Conservation (phyloP, 352 stramenopile genomes). For the Phytophthora pistaciae region DNA sequence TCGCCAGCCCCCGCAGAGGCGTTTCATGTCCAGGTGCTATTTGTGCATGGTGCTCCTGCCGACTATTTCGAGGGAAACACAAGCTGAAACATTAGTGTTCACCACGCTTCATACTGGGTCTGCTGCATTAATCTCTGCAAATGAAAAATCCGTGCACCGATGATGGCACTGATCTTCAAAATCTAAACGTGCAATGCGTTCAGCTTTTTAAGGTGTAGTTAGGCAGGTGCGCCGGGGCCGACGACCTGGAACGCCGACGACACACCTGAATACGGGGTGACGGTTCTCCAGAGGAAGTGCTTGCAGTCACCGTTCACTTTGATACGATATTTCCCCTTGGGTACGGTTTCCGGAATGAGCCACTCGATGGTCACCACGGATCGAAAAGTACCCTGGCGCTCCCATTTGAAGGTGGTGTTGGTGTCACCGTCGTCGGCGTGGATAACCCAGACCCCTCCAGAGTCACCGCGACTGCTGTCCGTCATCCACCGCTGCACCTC, state of each 20-base stretch:
- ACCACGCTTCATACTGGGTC: not conserved
- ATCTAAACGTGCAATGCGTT: not conserved
- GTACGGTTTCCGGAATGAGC: conserved; percentile 59
- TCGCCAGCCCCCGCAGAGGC: not conserved
- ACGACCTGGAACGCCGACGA: conserved; percentile 68
- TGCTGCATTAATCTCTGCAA: not conserved
- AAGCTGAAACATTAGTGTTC: not conserved
- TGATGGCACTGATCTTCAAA: not conserved
- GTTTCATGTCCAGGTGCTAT: conserved; percentile 2
- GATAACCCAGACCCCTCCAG: conserved; percentile 73
- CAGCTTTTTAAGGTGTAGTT: not conserved
- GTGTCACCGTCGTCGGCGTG: conserved; percentile 77
- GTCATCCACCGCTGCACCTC: conserved; percentile 79
- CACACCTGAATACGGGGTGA: conserved; percentile 62
- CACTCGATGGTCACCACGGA: conserved; percentile 81
- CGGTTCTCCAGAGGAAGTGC: conserved; percentile 57
- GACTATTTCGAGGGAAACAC: not conserved
- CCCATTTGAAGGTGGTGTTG: conserved; percentile 84
- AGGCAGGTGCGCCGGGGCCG: conserved; percentile 21
- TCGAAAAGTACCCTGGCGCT: conserved; percentile 71
- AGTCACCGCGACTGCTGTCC: conserved; percentile 34
- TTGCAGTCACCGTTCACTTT: conserved; percentile 88
- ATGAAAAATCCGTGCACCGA: not conserved
- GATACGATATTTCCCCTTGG: conserved; percentile 68
- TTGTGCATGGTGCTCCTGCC: not conserved